Percentiles rank a stretch among this genome's conserved stretches.
Conservation (phyloP, 768 basidiomycete species). For the Tylopilus balloui region DNA sequence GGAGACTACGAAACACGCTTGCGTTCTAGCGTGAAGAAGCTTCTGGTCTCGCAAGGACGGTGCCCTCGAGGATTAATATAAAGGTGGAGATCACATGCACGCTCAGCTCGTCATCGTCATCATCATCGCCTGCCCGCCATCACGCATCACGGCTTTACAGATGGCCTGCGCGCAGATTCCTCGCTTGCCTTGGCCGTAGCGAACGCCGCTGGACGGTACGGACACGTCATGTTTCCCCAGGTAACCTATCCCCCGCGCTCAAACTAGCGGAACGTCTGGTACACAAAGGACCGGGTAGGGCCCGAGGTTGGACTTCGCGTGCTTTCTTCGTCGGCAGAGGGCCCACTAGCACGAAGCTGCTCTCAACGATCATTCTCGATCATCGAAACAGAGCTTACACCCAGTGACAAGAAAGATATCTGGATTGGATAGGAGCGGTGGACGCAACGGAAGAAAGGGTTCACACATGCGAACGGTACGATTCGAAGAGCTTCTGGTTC, state of each 20-base stretch:
- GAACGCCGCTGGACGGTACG: slow-evolving; percentile 86
- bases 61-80: no score
- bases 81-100: no score
- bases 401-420: slow-evolving; percentile 44
- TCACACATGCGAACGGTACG: slow-evolving; percentile 94
- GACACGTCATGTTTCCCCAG: slow-evolving; percentile 95
- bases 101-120: no score
- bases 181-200: slow-evolving; percentile 83
- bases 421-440: slow-evolving; percentile 90
- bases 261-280: slow-evolving; percentile 77
- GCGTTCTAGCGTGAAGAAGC: no score
- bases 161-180: slow-evolving; percentile 72
- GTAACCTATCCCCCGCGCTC: slow-evolving; percentile 80
- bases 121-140: no score
- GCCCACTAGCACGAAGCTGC: slow-evolving; percentile 97
- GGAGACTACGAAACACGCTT: no score
- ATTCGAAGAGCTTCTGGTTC: slow-evolving; percentile 90
- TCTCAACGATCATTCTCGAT: slow-evolving; percentile 70
- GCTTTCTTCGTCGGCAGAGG: slow-evolving; percentile 95
- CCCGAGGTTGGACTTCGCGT: slow-evolving; percentile 86
- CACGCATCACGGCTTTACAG: no score
- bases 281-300: slow-evolving; percentile 69
- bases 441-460: slow-evolving; percentile 90
- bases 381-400: slow-evolving; percentile 33
- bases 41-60: no score